Base-by-base conservation (phyloP, 805 yeast species). In the Kodamaea lidongshanica region DNA sequence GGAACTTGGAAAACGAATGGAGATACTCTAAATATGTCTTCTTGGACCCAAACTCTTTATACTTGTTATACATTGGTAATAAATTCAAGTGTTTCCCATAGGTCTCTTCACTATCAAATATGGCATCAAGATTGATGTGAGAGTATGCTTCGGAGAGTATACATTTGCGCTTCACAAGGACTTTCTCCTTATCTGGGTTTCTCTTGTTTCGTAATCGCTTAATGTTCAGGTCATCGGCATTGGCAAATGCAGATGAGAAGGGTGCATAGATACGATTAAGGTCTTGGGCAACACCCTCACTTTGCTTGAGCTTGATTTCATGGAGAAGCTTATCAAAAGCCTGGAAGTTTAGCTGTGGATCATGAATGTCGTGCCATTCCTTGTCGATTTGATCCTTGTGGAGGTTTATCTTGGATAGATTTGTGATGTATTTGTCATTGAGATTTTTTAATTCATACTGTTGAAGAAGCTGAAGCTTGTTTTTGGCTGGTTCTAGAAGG, bases 21-120 rank as follows among this genome's bases (percentile, higher is more conserved):
- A 83, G 45, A 45, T 72, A 84, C 37, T 70, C 70, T 7, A 65
- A 44, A 40, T 80, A 78, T 7, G 66, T 54, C 39, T 12, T 49
- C 46, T 23, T 48, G 24, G 7, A 39, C 4, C 44, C 22, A 5
- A 74, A 55, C 32, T 71, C 66, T 21, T 77, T 48, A 74, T 79
- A 81, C 17, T 44, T 41, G 17, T 69, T 72, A 52, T 77, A 79
- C 27, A 66, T 58, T 4, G 48, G 48, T 3, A 61, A 47, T 31
- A 85, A 56, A 38, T 85, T 89, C 12, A 87, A 40, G 39, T 52
- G 73, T 38, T 67, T 69, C 0, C 95, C 95, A 45, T 67, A 70
- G 19, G 55, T 53, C 48, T 87, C 95, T 17, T 67, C 74, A 4
- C 70, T 65, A 0, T 74, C 58, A 47, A 82, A 86, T 5, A 73